A percentile compares a stretch with the other conserved stretches of the same genome.
phyloP scores from a whole-genome alignment of 2,329 filamentous ascomycete genomes.

The Colletotrichum eremochloae region DNA sequence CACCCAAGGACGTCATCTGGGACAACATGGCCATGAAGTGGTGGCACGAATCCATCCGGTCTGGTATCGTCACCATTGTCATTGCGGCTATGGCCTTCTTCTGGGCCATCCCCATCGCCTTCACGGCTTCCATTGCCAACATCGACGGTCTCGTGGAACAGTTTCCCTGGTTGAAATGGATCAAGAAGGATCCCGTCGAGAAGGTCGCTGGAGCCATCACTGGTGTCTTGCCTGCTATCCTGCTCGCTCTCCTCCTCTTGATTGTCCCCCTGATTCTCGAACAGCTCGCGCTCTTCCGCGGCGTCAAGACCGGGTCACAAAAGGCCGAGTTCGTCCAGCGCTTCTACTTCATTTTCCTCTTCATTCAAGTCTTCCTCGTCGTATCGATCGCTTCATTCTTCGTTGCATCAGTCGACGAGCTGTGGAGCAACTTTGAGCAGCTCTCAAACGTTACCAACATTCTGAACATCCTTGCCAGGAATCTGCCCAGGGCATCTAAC shows the following conservation, averaged over 20 bases:
- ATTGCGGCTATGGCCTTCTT: slow-evolving; percentile 84
- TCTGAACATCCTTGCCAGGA: slow-evolving; percentile 78
- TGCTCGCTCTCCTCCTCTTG: slow-evolving; percentile 83
- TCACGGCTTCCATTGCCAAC: slow-evolving; percentile 86
- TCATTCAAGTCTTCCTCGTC: slow-evolving; percentile 94
- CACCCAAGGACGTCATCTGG: slow-evolving; percentile 93
- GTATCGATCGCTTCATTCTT: slow-evolving; percentile 87
- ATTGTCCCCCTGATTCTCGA: slow-evolving; percentile 85
- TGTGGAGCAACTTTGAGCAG: slow-evolving; percentile 65
- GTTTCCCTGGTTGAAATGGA: slow-evolving; percentile 78
- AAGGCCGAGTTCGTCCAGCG: slow-evolving; percentile 87
- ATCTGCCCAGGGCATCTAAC: slow-evolving; percentile 88
- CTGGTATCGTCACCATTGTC: slow-evolving; percentile 72
- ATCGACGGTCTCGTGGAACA: slow-evolving; percentile 76
- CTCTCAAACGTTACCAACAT: slow-evolving; percentile 72
- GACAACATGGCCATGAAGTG: slow-evolving; percentile 96
- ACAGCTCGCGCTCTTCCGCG: slow-evolving; percentile 79
- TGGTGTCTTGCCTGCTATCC: slow-evolving; percentile 85
- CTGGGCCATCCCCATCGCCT: slow-evolving; percentile 92
- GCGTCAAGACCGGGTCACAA: slow-evolving; percentile 85
- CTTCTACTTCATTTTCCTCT: slow-evolving; percentile 95
- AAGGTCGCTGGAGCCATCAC: slow-evolving; percentile 76
- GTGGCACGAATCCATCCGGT: slow-evolving; percentile 89
- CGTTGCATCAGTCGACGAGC: slow-evolving; percentile 70
- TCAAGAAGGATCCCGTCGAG: slow-evolving; percentile 71